Evolutionary conservation across 1,284 basidiomycete genomes (phyloP), one percentile per base, ranked within the genome.

Genomic region (Moesziomyces sp.): DNA sequence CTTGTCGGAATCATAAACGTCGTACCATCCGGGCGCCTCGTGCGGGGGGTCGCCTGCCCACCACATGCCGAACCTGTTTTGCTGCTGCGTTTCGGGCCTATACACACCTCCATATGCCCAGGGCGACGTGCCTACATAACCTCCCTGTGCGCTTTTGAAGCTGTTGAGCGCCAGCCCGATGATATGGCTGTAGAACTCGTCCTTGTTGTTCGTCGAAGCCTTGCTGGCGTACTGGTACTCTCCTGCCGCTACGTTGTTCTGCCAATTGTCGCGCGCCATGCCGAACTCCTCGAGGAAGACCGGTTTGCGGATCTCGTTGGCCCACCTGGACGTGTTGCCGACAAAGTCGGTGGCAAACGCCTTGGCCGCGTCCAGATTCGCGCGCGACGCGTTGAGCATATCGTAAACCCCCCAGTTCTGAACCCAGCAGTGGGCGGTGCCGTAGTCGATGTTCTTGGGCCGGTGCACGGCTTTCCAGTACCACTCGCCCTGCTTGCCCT

Each of bases 231-330:
- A 72, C 46, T 48, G 35, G 56, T 67, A 61, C 26, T 60, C 58
- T 18, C 54, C 58, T 0, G 35, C 48, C 5, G 48, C 11, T 19
- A 57, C 55, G 40, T 61, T 49, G 51, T 77, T 77, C 30, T 62
- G 50, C 77, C 77, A 78, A 45, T 78, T 76, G 52, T 78, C 76
- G 14, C 77, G 50, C 0, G 77, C 70, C 71, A 78, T 74, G 18
- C 77, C 77, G 44, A 78, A 78, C 52, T 77, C 77, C 46, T 78
- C 77, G 18, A 78, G 57, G 26, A 75, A 47, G 5, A 78, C 65
- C 2, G 77, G 77, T 55, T 78, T 65, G 46, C 51, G 38, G 14
- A 61, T 26, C 8, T 69, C 52, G 11, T 24, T 13, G 1, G 59
- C 47, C 63, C 47, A 58, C 11, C 46, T 24, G 14, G 53, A 56